Percentiles rank a stretch among this genome's conserved stretches.
Conservation (phyloP, 2,329 filamentous ascomycete species). For the Penicillium italicum region DNA sequence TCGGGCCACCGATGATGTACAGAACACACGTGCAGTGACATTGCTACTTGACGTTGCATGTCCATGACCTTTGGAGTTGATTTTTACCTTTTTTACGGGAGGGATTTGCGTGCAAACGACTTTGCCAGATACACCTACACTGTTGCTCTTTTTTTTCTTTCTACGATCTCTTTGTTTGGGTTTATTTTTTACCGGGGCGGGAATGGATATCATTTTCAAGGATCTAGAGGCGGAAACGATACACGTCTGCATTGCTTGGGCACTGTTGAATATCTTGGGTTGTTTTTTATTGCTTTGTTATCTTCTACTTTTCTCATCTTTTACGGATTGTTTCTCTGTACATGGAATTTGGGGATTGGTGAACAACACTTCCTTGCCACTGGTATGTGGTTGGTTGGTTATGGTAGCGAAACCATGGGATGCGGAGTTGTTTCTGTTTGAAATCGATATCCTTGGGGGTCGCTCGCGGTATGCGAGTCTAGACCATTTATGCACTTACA, state of each 20-base stretch:
- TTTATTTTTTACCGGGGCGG: conserved; percentile 29
- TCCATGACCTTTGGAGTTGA: conserved; percentile 37
- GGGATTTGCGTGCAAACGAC: conserved; percentile 24
- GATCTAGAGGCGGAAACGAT: conserved; percentile 46
- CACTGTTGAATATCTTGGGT: conserved; percentile 35
- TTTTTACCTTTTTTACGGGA: conserved; percentile 29
- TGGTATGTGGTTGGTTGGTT: conserved; percentile 31
- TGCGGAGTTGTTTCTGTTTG: conserved; percentile 37
- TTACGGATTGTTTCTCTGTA: conserved; percentile 29
- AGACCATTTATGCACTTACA: conserved; percentile 33
- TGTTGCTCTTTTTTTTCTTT: conserved; percentile 20
- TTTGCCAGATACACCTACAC: conserved; percentile 31
- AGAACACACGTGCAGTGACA: conserved; percentile 35
- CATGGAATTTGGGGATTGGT: conserved; percentile 34
- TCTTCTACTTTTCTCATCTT: conserved; percentile 18
- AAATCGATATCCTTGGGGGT: conserved; percentile 32
- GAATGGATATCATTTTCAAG: conserved; percentile 36
- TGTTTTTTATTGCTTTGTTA: conserved; percentile 26
- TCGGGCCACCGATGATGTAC: conserved; percentile 39
- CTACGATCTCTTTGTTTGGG: conserved; percentile 27
- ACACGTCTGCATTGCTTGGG: conserved; percentile 45
- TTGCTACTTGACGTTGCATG: conserved; percentile 35
- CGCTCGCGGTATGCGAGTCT: conserved; percentile 29
- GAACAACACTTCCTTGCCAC: conserved; percentile 30
- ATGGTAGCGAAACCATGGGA: conserved; percentile 37